Conservation (phyloP, 2,329 filamentous ascomycete genomes). For the Phoma sp. region DNA sequence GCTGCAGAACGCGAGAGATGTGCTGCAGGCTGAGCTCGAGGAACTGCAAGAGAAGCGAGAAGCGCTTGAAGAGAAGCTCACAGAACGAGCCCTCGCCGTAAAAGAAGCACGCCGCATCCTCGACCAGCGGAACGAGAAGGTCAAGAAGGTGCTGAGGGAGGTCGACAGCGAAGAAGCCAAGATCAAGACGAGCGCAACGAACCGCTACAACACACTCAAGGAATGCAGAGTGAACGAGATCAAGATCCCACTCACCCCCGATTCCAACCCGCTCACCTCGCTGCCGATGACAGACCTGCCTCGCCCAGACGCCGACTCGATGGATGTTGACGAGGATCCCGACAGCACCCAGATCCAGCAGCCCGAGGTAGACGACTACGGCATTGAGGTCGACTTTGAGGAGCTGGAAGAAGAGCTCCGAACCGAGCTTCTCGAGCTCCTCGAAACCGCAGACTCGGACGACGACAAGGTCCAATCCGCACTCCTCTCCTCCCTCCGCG, state of each 20-base stretch:
- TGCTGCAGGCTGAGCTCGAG: conserved; percentile 78
- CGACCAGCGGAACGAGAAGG: conserved; percentile 82
- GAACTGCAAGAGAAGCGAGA: conserved; percentile 76
- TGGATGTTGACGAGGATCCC: conserved; percentile 81
- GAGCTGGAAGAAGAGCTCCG: conserved; percentile 80
- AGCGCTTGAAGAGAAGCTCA: conserved; percentile 71
- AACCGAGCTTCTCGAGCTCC: conserved; percentile 52
- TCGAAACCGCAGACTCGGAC: conserved; percentile 66
- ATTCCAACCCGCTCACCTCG: conserved; percentile 75
- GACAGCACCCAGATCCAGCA: conserved; percentile 60
- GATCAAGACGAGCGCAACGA: conserved; percentile 83
- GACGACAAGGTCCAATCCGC: conserved; percentile 49
- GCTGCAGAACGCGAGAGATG: conserved; percentile 76
- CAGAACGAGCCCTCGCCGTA: conserved; percentile 76
- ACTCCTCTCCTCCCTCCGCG: conserved; percentile 29
- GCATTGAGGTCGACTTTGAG: conserved; percentile 88
- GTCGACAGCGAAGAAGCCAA: conserved; percentile 83
- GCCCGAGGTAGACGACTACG: conserved; percentile 81
- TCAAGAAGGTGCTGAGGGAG: conserved; percentile 76
- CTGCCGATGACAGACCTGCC: conserved; percentile 87
- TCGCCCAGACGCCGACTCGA: conserved; percentile 77
- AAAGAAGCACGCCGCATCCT: conserved; percentile 80
- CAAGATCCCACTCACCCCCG: conserved; percentile 76
- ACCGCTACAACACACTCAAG: conserved; percentile 82
- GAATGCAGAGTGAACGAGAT: conserved; percentile 95